A percentile compares a stretch with the other conserved stretches of the same genome.
These are phyloP conservation scores for Geopyxis carbonaria DNA, from an alignment of 495 filamentous ascomycete genomes.

Conservation along the genomic window DNA sequence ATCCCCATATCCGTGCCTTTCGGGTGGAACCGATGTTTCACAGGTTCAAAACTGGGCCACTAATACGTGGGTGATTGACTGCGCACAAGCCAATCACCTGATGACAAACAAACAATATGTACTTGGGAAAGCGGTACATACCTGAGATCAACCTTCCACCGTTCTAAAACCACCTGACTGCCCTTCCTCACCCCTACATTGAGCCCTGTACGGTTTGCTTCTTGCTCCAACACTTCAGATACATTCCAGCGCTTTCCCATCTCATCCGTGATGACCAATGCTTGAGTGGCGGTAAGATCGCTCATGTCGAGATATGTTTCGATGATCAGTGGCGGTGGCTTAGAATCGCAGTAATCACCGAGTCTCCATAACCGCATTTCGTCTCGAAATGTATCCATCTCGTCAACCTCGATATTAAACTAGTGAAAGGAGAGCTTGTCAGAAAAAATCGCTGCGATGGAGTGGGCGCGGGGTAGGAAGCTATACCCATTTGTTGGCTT, in stretches of 20 bases:
- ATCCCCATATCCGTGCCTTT: no score
- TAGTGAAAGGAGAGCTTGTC: constrained; percentile 23
- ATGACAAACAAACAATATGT: constrained; percentile 4
- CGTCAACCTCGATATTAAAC: constrained; percentile 91
- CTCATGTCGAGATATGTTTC: constrained; percentile 78
- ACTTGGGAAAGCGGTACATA: constrained; percentile 9
- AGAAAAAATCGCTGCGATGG: not conserved
- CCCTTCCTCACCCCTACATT: constrained; percentile 36
- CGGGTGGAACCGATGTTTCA: no score
- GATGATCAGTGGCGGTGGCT: constrained; percentile 72
- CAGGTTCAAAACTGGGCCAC: no score
- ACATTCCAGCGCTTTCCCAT: constrained; percentile 88
- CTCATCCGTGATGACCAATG: constrained; percentile 70
- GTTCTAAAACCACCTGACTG: constrained; percentile 65
- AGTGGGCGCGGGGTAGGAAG: not conserved
- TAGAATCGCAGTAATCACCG: constrained; percentile 56
- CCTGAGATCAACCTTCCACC: constrained; percentile 70
- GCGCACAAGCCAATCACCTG: no score
- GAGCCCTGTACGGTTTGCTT: constrained; percentile 28
- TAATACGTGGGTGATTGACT: no score
- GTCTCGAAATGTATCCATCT: constrained; percentile 69
- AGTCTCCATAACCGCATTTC: constrained; percentile 63
- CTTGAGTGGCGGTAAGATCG: constrained; percentile 67
- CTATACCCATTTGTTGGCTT: constrained; percentile 88
- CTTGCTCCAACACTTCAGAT: constrained; percentile 55